These are phyloP conservation scores for Taphrina populina DNA, from an alignment of 1,139 yeast species.

Conservation along the genomic window DNA sequence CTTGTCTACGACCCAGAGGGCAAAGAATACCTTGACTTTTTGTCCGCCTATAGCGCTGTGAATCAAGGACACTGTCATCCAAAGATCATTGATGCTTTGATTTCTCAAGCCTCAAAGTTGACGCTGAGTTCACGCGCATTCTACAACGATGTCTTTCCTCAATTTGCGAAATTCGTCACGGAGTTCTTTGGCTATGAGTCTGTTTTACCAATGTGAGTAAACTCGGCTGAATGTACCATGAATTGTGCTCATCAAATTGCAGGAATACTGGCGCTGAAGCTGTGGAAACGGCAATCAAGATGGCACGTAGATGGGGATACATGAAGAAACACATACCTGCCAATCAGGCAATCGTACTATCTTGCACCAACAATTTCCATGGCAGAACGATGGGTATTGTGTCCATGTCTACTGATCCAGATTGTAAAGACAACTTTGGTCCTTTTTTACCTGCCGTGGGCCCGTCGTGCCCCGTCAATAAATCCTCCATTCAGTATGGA, in stretches of 20 bases:
- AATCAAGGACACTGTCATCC: conserved; percentile 99
- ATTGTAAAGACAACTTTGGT: conserved; percentile 84
- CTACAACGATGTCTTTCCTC: conserved; percentile 83
- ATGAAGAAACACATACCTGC: conserved; percentile 77
- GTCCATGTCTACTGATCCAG: conserved; percentile 95
- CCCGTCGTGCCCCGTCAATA: conserved; percentile 63
- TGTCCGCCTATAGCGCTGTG: conserved; percentile 78
- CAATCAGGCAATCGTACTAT: conserved; percentile 79
- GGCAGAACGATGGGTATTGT: conserved; percentile 95
- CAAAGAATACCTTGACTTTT: conserved; percentile 45
- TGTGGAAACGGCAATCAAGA: conserved; percentile 88
- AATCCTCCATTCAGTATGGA: conserved; percentile 65
- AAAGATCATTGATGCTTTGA: conserved; percentile 76
- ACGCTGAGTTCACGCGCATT: conserved; percentile 92
- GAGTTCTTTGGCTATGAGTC: conserved; percentile 87
- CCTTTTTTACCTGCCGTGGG: conserved; percentile 86
- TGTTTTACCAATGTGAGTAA: conserved; percentile 70
- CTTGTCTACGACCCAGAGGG: conserved; percentile 99
- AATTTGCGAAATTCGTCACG: conserved; percentile 82
- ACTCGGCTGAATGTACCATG: neutral
- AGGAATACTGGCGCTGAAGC: conserved; percentile 93
- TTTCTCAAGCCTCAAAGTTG: conserved; percentile 80
- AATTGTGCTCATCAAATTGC: neutral
- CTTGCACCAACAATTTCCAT: conserved; percentile 88
- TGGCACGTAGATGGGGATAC: conserved; percentile 98